Conservation (phyloP, 352 stramenopile genomes). For the Phytophthora vignae region DNA sequence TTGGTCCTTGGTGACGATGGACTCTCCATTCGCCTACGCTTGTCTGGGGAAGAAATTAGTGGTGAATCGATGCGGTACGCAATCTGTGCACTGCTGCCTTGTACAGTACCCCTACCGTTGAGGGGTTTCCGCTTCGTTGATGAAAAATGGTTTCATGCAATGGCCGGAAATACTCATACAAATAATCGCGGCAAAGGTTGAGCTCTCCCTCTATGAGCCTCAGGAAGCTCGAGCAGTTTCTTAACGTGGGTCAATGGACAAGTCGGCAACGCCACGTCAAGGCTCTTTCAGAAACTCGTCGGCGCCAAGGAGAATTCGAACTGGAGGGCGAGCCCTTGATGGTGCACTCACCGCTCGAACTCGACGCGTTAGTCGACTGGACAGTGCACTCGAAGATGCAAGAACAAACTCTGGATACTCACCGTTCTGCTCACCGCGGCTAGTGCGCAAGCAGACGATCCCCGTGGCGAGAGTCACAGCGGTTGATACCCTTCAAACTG, state of each 20-base stretch:
- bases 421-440: conserved; percentile 10
- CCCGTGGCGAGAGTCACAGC: background rate
- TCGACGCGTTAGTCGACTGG: conserved; percentile 27
- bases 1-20: conserved; percentile 25
- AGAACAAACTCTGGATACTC: conserved; percentile 3
- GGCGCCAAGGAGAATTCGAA: conserved; percentile 3
- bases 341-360: background rate
- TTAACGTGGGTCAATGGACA: conserved; percentile 16
- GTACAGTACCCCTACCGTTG: conserved; percentile 11
- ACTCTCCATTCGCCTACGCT: conserved; percentile 15
- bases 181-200: background rate
- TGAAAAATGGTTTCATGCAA: conserved; percentile 34
- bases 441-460: background rate
- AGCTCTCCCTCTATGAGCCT: background rate
- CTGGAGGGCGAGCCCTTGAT: background rate
- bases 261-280: background rate
- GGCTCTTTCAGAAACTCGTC: conserved; percentile 11
- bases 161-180: conserved; percentile 26
- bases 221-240: background rate
- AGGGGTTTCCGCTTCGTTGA: conserved; percentile 20
- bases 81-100: background rate
- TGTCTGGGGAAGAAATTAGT: background rate
- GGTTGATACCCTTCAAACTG: conserved; percentile 20
- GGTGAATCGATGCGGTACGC: background rate
- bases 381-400: conserved; percentile 31